Base-by-base conservation (phyloP, 2,329 filamentous ascomycete genomes). In the Davidsoniella eucalypti region DNA sequence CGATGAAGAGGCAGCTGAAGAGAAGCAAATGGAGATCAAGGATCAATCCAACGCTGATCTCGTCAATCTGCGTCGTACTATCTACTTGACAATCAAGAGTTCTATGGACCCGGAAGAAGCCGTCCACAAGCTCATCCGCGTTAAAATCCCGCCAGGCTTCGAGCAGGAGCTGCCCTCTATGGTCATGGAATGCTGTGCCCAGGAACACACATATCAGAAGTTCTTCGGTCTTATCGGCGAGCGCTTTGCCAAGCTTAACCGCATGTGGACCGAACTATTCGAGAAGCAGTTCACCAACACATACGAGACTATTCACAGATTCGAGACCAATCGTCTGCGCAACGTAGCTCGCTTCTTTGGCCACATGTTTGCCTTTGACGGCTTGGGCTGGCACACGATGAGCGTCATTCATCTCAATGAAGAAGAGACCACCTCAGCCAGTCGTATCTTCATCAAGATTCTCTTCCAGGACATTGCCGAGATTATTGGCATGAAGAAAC, bases 391-490 rank as follows among this genome's bases (percentile, higher is more conserved):
- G 92, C 86, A 96, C 60, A 82, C 86, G 18, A 66, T 98, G 44
- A 84, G 82, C 0, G 75, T 82, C 50, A 79, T 98, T 54, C 88
- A 88, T 62, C 69, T 98, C 47, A 98, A 92, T 61, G 88, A 98
- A 63, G 90, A 96, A 52, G 92, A 98, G 60, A 98, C 92, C 0
- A 98, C 90, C 0, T 90, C 87, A 2, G 92, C 87, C 55, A 94
- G 86, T 57, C 86, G 92, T 70, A 96, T 98, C 64, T 98, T 96
- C 62, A 84, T 98, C 71, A 96, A 95, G 69, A 96, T 96, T 52
- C 68, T 98, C 10, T 93, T 98, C 62, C 87, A 96, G 63, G 87
- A 95, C 60, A 76, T 96, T 21, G 76, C 81, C 4, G 87, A 95
- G 65, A 84, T 86, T 54, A 74, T 94, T 53, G 90, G 92, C 52